Base-by-base conservation (phyloP, 805 yeast species). In the Barnettozyma botsteinii region DNA sequence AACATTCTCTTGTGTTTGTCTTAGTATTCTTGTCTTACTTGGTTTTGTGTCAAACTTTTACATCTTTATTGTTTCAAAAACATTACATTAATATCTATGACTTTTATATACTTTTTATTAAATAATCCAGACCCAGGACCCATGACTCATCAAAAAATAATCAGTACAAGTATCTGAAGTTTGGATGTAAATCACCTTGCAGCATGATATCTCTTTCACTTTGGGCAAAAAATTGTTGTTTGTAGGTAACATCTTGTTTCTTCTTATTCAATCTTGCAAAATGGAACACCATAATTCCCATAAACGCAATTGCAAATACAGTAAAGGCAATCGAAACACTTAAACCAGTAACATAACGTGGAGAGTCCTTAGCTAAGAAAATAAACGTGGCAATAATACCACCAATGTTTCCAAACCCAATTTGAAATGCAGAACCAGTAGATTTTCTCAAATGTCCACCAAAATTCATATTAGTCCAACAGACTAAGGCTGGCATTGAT, bases 261-360 rank as follows among this genome's bases (percentile, higher is more conserved):
- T 51, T 44, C 35, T 56, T 64, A 47, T 67, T 69, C 38, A 61
- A 50, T 32, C 50, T 50, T 32, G 54, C 48, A 9, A 66, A 46
- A 23, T 59, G 49, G n/a, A 47, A 44, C 40, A 60, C 63, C 44
- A 70, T 57, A 28, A 59, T 42, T 2, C 61, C 36, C 46, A 62
- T 50, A 34, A 64, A 33, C 8, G 62, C 44, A 23, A 75, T 60
- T 1, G 79, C 67, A 18, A 70, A 48, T 4, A 60, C 58, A 26
- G 70, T 54, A 47, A 69, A 67, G 0, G 73, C 74, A 18, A 73
- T 57, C 40, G 69, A 64, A 28, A 73, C 59, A 19, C 73, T 62
- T 37, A 65, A 43, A 30, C 71, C 68, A 30, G 50, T 59, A 13
- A 59, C 55, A 47, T 59, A 72, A 20, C 57, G 52, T 30, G 67